Base-by-base conservation (phyloP, 345 rosid species). In the Moricandia moricandioides region DNA sequence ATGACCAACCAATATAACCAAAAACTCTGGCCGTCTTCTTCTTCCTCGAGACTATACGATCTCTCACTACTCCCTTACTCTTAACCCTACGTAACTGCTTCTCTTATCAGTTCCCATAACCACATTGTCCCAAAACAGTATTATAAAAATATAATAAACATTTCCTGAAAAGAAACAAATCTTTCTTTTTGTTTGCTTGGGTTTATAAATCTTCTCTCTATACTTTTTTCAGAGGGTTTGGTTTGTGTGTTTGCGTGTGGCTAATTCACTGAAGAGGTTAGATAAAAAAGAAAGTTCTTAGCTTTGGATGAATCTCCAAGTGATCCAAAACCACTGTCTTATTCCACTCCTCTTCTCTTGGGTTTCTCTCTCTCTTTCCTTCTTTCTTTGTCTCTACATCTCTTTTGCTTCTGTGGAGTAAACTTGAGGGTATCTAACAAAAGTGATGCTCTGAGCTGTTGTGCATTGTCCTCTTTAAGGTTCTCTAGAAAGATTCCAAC, bases 221-320 rank as follows among this genome's bases (percentile, higher is more conserved):
- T 68, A 30, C 24, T 37, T 61, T 35, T 3, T 26, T 1, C 3
- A 5, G 18, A 52, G 69, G 68, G 39, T 64, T 64, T 6, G 58
- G 29, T 35, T 61, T n/a, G 64, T 59, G 18, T 26, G 73, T 47
- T 75, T 67, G 67, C 78, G 78, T 75, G 78, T 33, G 1, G 43
- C 27, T 67, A 24, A 33, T 0, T 58, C 37, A 66, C 37, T 66
- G 8, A 43, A 43, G 72, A 43, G 66, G 39, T 39, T 68, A 27
- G 10, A 71, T 34, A 21, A 4, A 59, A 21, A 54, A 14, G 0
- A 70, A 78, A 66, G 77, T 29, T 65, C 63, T 27, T 71, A 71
- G 21, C 81, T 78, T 78, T 78, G 14, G 76, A 71, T 67, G 65
- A 55, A 62, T 77, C 75, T 77, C 65, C n/a, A 64, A 77, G 71